Percentiles rank a stretch among this genome's conserved stretches.
phyloP scores from a whole-genome alignment of 768 basidiomycete genomes.

The Suillus occidentalis region DNA sequence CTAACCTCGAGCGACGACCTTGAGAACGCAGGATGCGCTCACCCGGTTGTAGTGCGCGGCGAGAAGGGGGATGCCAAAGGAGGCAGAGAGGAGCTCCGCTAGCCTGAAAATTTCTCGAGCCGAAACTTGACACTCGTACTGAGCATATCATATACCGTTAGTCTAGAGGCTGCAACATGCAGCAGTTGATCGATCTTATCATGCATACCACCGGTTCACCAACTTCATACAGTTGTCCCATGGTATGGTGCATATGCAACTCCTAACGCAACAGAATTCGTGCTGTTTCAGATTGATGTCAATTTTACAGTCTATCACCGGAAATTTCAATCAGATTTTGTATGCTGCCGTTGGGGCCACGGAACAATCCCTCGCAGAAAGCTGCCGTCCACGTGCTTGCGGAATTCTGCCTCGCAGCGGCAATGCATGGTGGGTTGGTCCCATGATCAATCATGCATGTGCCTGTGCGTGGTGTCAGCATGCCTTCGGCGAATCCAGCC shows the following conservation, averaged over 20 bases:
- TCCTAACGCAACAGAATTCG: neutral
- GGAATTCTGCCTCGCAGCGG: neutral
- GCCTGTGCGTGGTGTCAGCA: neutral
- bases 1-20: neutral
- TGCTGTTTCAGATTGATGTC: neutral
- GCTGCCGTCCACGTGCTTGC: neutral
- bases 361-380: neutral
- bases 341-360: neutral
- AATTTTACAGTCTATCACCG: too few relatives aligned
- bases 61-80: neutral
- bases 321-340: neutral
- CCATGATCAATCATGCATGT: neutral
- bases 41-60: neutral
- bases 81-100: neutral
- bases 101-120: neutral
- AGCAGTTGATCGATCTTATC: neutral
- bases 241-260: neutral
- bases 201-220: neutral
- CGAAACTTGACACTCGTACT: neutral
- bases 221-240: neutral
- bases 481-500: neutral
- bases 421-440: neutral
- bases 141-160: neutral
- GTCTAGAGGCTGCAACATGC: neutral
- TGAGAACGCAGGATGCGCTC: neutral